A percentile compares a stretch with the other conserved stretches of the same genome.
These are phyloP conservation scores for Aureobasidium sp. DNA, from an alignment of 2,329 filamentous ascomycete genomes.

Conservation along the genomic window DNA sequence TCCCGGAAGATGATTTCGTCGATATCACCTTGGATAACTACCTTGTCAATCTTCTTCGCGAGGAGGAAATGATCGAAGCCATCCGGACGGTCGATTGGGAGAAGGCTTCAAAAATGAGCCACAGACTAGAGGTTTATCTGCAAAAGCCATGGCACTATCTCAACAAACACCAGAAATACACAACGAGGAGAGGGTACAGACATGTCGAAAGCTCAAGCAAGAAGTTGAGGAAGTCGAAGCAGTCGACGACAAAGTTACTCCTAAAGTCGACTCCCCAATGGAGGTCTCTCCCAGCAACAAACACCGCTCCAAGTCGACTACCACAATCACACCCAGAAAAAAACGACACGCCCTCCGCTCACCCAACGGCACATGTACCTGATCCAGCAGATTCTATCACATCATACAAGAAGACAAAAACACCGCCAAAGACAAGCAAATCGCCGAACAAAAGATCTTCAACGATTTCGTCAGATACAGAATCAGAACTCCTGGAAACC, in stretches of 20 bases:
- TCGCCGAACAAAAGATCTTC: neutral
- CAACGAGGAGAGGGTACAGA: neutral
- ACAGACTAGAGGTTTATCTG: neutral
- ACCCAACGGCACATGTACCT: neutral
- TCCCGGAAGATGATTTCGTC: neutral
- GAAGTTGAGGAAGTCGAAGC: neutral
- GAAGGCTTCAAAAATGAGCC: neutral
- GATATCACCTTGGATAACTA: neutral
- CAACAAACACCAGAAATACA: neutral
- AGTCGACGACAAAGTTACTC: no score
- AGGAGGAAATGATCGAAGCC: slow-evolving; percentile 9
- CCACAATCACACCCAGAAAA: neutral
- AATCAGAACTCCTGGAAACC: neutral
- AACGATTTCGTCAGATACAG: neutral
- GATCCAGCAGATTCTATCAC: neutral
- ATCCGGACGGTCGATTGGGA: neutral
- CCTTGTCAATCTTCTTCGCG: neutral
- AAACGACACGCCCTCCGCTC: neutral
- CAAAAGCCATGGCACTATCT: neutral
- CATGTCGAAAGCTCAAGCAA: neutral
- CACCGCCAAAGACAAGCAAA: neutral
- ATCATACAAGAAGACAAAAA: slow-evolving; percentile 2
- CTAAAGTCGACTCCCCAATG: no score
- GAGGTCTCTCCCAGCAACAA: neutral
- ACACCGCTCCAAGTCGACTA: neutral